Evolutionary conservation across 2,329 filamentous ascomycete genomes (phyloP), one percentile per base, ranked within the genome.

Genomic region (Coniosporium tulheliwenetii): DNA sequence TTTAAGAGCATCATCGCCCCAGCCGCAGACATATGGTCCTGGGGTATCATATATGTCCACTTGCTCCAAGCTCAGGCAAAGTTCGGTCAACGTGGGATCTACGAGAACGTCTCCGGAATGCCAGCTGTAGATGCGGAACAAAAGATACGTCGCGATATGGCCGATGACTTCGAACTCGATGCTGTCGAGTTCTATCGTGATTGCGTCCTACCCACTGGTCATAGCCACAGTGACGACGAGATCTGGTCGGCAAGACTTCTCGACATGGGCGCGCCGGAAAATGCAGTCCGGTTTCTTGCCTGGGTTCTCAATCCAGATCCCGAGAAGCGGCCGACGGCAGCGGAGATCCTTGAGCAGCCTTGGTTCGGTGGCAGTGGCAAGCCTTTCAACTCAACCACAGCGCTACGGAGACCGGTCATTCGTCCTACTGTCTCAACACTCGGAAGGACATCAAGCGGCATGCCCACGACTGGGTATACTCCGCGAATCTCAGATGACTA

Each of bases 1-100:
- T 52, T 55, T 43, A 52, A 50, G 38, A 41, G 45, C 32, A 45
- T 48, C 14, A 50, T 55, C 38, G 48, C 49, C 1, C 47, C 41
- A 10, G 46, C 49, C 10, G 49, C 48, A 4, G 52, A 55, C 26
- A 49, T 55, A 37, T 55, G 52, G 52, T 46, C 46, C 14, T 50
- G 52, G 40, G 51, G 47, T 3, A 42, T 55, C 13, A 48, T 55
- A 3, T 49, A 49, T 38, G 52, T 46, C 35, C 52, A 55, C 42
- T 42, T 55, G 2, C 43, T 55, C 33, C 50, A 55, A 44, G 52
- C 52, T 5, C 47, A 43, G n/a, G 43, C 36, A 13, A 41, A 46
- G 9, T 52, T 53, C 34, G 42, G 43, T 31, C 41, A 51, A 30
- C 46, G 49, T 10, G 52, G 52, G 4, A 38, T 54, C 4, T 54